Evolutionary conservation across 257 asterid species (phyloP), one percentile per base, ranked within the genome.

Genomic region (Ehretia macrophylla): DNA sequence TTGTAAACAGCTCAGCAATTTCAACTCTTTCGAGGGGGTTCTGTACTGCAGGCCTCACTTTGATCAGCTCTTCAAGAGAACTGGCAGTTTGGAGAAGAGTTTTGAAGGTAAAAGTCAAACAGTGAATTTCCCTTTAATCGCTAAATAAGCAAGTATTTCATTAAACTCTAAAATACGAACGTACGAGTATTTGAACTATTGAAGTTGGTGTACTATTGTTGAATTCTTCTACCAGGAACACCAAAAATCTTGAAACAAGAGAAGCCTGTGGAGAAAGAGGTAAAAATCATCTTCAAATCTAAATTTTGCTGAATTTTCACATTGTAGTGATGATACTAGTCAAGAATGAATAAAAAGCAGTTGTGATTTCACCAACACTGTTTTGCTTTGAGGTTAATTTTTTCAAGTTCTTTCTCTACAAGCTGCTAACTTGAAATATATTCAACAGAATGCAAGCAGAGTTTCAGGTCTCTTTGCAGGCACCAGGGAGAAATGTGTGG

Each of bases 11-110:
- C 79, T 88, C 1, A 72, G 84, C 59, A 85, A 72, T 76, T 88
- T 69, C 90, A 85, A 85, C 55, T 85, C 96, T 5, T 81, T 88
- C 52, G 96, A 88, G 35, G 96, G 96, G 19, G 90, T 85, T 32
- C 79, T 85, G 8, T 88, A 85, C 64, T 87, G 95, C 72, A 77
- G 75, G 55, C 87, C 81, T 40, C 95, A 88, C 63, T 85, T 62
- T 49, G 91, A 85, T 70, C 94, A 83, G 77, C 81, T 85, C 23
- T 78, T 80, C 75, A 85, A 88, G 75, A 80, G 86, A 73, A 88
- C 97, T 17, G 97, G 94, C 72, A 88, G 91, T 80, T 85, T 83
- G 4, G 84, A 80, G 8, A 88, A 85, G 70, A 88, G 94, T 64
- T 81, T 85, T 37, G 95, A 83, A 63, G 93, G 96, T 79, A 70